Evolutionary conservation across 768 basidiomycete species (phyloP), one percentile per base, ranked within the genome.

Genomic region (Phaeolepiota aurea): DNA sequence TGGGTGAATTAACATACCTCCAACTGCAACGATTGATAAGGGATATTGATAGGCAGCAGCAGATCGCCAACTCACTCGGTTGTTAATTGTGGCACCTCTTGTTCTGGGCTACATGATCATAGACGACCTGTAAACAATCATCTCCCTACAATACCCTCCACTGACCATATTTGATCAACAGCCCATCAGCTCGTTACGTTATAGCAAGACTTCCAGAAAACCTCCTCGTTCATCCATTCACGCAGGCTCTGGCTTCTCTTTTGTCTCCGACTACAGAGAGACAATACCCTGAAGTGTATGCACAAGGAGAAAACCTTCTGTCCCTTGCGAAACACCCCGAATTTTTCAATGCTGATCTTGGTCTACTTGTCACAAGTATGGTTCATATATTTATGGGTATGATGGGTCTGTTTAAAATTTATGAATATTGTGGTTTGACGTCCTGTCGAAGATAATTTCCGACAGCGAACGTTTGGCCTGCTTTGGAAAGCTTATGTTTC

Each of bases 401-500:
- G 75, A 13, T 23, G 14, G n/a, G n/a, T 15, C 28, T 31, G n/a
- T 41, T 20, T 41, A 31, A 31, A 38, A 13, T 38, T 20, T 38
- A 10, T 19, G 25, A 10, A 9, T 10, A 21, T 38, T 38, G 20
- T 10, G 37, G 3, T 36, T 11, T n/a, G n/a, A n/a, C n/a, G n/a
- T n/a, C n/a, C n/a, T n/a, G n/a, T n/a, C n/a, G n/a, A n/a, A n/a
- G n/a, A n/a, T n/a, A n/a, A n/a, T 5, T 86, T 85, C 59, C 76
- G 80, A 32, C 51, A 52, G 41, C 68, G 76, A 44, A 79, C 77
- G 0, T 69, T 81, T 45, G 49, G 50, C 1, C 63, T 86, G 5
- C 49, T 86, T 15, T 70, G 76, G 5, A 74, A 67, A 49, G 80
- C 79, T n/a, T 86, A 83, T 56, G 69, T 73, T 2, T 76, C 79